Conservation (phyloP, 345 rosid genomes). For the Hibiscus syriacus region DNA sequence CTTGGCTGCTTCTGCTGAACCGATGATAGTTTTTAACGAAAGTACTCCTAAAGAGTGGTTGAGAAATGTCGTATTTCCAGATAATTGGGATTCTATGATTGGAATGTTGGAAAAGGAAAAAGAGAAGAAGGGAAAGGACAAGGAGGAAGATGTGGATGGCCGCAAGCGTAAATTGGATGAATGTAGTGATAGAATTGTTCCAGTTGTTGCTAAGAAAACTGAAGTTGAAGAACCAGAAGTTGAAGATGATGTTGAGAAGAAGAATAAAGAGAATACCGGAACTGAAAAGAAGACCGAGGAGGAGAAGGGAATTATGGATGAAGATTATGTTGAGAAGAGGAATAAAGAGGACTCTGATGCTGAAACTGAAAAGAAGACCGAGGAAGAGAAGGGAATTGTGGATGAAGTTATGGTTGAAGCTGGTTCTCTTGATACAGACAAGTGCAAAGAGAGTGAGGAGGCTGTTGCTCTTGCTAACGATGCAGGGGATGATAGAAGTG, state of each 20-base stretch:
- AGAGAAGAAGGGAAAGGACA: constrained; percentile 7
- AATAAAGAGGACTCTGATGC: constrained; percentile 37
- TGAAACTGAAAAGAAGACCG: constrained; percentile 21
- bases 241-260: constrained; percentile 37
- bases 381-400: constrained; percentile 27
- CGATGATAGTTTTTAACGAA: neutral
- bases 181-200: constrained; percentile 26
- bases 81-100: neutral
- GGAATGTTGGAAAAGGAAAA: constrained; percentile 9
- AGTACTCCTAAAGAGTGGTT: constrained; percentile 15
- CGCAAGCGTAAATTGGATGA: constrained; percentile 22
- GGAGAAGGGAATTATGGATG: constrained; percentile 16
- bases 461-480: neutral
- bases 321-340: constrained; percentile 44
- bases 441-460: constrained; percentile 45
- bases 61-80: constrained; percentile 12
- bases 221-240: constrained; percentile 10
- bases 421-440: constrained; percentile 31
- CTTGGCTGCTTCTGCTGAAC: constrained; percentile 51
- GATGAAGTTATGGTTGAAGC: constrained; percentile 24
- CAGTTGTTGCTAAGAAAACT: constrained; percentile 42
- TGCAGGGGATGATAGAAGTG: constrained; percentile 32
- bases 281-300: constrained; percentile 31
- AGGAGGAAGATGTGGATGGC: constrained; percentile 5
- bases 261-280: constrained; percentile 37